A percentile compares a stretch with the other conserved stretches of the same genome.
Conservation (phyloP, 495 filamentous ascomycete species). For the Apiosordaria backusii region DNA sequence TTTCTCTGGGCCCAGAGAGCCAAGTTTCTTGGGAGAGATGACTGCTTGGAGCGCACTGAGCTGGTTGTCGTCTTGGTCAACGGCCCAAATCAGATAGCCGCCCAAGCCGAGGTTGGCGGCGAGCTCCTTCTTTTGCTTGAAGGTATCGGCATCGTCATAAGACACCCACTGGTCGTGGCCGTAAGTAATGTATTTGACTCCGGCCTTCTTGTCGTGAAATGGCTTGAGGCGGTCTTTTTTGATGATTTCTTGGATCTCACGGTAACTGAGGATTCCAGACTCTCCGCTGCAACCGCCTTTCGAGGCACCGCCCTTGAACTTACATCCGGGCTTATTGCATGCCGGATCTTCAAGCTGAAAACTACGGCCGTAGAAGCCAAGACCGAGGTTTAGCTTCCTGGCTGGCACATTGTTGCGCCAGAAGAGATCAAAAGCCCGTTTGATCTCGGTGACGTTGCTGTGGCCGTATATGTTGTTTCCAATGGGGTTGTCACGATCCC, state of each 20-base stretch:
- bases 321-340: conserved; percentile 26
- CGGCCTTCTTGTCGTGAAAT: conserved; percentile 27
- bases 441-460: conserved; percentile 56
- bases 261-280: conserved; percentile 33
- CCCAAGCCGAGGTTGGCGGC: conserved; percentile 33
- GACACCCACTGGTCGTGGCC: conserved; percentile 46
- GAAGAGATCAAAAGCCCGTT: conserved; percentile 42
- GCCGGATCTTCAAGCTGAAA: conserved; percentile 23
- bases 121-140: conserved; percentile 35
- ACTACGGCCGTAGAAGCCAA: conserved; percentile 51
- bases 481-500: conserved; percentile 22
- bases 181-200: conserved; percentile 41
- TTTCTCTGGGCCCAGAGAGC: neutral
- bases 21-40: conserved; percentile 1
- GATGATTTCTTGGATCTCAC: conserved; percentile 34
- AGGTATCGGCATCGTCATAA: conserved; percentile 43
- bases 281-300: neutral
- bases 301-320: neutral
- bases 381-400: conserved; percentile 41
- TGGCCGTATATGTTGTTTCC: conserved; percentile 40
- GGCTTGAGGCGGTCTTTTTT: conserved; percentile 9
- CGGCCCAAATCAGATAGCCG: conserved; percentile 38
- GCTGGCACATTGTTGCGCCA: conserved; percentile 50
- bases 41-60: conserved; percentile 13
- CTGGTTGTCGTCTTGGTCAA: conserved; percentile 28